These are phyloP conservation scores for Epicoccum nigrum DNA, from an alignment of 2,329 filamentous ascomycete species.

Conservation along the genomic window DNA sequence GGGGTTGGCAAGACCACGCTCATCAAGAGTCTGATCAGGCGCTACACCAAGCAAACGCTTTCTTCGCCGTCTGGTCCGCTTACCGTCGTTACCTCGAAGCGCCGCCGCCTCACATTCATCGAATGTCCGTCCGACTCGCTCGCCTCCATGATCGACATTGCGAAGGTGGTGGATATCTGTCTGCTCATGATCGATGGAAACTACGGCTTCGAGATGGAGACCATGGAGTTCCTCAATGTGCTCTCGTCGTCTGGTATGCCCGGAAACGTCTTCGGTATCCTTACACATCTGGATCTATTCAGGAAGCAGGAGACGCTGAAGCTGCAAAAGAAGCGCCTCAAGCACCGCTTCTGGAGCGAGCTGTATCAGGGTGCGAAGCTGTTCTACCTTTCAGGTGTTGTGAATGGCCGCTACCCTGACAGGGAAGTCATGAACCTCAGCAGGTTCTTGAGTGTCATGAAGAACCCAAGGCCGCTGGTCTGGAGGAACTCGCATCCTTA, in stretches of 20 bases:
- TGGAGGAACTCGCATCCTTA: slow-evolving; percentile 98
- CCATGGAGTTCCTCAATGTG: slow-evolving; percentile 98
- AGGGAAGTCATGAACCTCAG: slow-evolving; percentile 95
- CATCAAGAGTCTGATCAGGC: slow-evolving; percentile 89
- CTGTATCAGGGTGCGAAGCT: slow-evolving; percentile 95
- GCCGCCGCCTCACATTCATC: slow-evolving; percentile 90
- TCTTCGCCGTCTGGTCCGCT: slow-evolving; percentile 89
- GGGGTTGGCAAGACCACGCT: slow-evolving; percentile 95
- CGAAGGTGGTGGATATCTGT: slow-evolving; percentile 97
- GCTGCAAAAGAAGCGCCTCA: slow-evolving; percentile 93
- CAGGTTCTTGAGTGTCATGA: slow-evolving; percentile 97
- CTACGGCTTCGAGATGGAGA: slow-evolving; percentile 99
- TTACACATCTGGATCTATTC: slow-evolving; percentile 96
- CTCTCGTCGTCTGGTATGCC: slow-evolving; percentile 96
- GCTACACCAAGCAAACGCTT: slow-evolving; percentile 95
- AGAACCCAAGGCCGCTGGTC: slow-evolving; percentile 93
- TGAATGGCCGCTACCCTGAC: slow-evolving; percentile 96
- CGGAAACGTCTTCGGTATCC: slow-evolving; percentile 94
- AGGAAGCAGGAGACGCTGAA: slow-evolving; percentile 89
- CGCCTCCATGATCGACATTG: slow-evolving; percentile 94
- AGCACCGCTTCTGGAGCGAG: slow-evolving; percentile 96
- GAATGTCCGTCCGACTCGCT: slow-evolving; percentile 95
- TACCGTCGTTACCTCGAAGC: slow-evolving; percentile 95
- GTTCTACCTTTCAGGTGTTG: slow-evolving; percentile 94
- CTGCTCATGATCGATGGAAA: slow-evolving; percentile 98